These are phyloP conservation scores for Bisporella sp. DNA, from an alignment of 2,329 filamentous ascomycete species.

Conservation along the genomic window DNA sequence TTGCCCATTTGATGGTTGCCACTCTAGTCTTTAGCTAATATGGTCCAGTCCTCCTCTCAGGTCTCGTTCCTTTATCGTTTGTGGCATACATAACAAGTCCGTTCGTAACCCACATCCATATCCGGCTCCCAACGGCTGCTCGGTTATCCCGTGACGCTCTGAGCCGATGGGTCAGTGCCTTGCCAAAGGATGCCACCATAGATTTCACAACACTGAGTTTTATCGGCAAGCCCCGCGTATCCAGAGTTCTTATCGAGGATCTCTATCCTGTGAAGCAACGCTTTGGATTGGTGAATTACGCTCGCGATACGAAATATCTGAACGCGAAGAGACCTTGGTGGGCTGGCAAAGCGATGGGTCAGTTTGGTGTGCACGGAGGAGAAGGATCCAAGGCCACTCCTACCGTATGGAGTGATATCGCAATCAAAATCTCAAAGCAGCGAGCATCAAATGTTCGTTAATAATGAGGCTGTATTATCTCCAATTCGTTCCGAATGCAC, in stretches of 20 bases:
- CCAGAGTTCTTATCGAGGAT: slow-evolving; percentile 19
- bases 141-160: slow-evolving; percentile 52
- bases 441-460: no score
- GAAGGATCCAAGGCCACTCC: slow-evolving; percentile 14
- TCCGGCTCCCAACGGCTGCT: slow-evolving; percentile 60
- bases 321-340: slow-evolving; percentile 23
- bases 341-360: slow-evolving; percentile 17
- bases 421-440: slow-evolving; percentile 12
- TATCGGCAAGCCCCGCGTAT: slow-evolving; percentile 30
- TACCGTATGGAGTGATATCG: slow-evolving; percentile 24
- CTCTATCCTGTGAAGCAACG: slow-evolving; percentile 18
- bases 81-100: slow-evolving; percentile 59
- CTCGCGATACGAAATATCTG: slow-evolving; percentile 16
- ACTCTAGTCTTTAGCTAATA: not conserved
- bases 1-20: no score
- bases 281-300: slow-evolving; percentile 26
- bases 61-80: slow-evolving; percentile 57
- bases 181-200: slow-evolving; percentile 35
- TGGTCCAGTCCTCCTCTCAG: slow-evolving; percentile 46
- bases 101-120: slow-evolving; percentile 65
- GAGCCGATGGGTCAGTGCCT: slow-evolving; percentile 40
- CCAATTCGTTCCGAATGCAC: no score
- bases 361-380: slow-evolving; percentile 24
- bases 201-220: slow-evolving; percentile 34
- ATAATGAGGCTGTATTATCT: no score